Evolutionary conservation across 2,329 filamentous ascomycete species (phyloP).

Genomic region (Fusarium equiseti): DNA sequence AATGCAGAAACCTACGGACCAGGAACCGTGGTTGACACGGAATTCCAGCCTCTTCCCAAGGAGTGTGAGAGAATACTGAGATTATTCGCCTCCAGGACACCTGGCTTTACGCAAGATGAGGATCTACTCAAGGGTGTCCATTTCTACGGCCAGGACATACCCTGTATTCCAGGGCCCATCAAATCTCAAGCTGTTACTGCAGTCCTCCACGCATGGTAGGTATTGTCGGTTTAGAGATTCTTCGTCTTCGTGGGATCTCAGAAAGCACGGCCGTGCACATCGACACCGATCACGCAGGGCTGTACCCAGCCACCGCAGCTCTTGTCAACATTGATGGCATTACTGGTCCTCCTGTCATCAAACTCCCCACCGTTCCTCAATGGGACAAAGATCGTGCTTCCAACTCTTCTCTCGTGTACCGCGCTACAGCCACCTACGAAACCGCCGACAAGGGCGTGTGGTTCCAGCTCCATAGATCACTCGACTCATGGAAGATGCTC

Average conservation of each 20-base stretch:
- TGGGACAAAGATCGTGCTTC: neutral
- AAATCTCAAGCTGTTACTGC: neutral
- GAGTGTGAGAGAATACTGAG: neutral
- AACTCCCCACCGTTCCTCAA: too few species aligned
- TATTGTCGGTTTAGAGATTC: neutral
- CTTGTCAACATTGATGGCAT: too few species aligned
- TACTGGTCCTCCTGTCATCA: too few species aligned
- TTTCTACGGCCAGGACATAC: neutral
- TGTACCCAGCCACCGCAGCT: neutral
- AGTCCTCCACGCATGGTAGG: neutral
- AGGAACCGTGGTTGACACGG: neutral
- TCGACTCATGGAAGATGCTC: conserved; percentile 34
- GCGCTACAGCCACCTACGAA: conserved; percentile 36
- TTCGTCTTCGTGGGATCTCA: neutral
- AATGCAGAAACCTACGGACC: neutral
- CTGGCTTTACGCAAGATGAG: neutral
- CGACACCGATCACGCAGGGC: neutral
- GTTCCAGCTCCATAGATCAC: neutral
- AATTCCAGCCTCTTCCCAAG: neutral
- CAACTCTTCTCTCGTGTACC: neutral
- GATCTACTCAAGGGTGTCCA: neutral
- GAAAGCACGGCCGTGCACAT: neutral
- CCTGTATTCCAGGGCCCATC: neutral
- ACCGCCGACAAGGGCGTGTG: neutral
- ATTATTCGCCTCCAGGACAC: neutral